Evolutionary conservation across 23 red algal species (phyloP).

Genomic region (Gracilaria gracilis): DNA sequence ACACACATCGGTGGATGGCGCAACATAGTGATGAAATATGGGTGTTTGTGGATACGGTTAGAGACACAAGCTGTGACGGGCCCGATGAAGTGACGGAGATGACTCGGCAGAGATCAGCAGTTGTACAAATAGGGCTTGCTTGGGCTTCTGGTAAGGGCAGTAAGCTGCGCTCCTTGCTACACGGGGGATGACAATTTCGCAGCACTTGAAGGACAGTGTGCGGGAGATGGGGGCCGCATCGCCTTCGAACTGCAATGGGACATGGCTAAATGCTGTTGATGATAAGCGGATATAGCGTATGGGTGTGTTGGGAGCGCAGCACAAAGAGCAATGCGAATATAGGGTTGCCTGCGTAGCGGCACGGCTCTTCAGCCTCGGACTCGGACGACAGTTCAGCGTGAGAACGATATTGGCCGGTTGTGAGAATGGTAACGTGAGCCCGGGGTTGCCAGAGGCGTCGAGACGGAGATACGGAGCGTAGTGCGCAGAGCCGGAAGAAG

Average conservation of each 20-base stretch:
- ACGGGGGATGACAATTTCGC: background rate
- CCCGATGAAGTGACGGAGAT: background rate
- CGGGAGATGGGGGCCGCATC: background rate
- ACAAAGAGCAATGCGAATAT: background rate
- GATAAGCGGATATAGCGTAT: background rate
- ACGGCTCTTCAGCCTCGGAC: no score
- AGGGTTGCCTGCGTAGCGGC: background rate
- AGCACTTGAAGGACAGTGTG: background rate
- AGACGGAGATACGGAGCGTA: no score
- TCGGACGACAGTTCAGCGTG: no score
- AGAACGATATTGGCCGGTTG: no score
- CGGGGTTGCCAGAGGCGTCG: no score
- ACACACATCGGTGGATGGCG: slow-evolving; percentile 9
- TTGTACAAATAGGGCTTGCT: no score
- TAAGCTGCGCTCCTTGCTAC: background rate
- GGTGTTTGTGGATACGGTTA: background rate
- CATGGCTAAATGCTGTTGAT: background rate
- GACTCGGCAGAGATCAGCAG: background rate
- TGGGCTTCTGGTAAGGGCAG: background rate
- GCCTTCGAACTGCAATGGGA: background rate
- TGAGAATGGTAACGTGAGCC: no score
- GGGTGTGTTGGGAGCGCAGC: background rate
- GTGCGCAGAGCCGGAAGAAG: no score
- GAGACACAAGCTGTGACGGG: background rate
- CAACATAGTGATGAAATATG: background rate